These are phyloP conservation scores for Fibroporia radiculosa DNA, from an alignment of 768 basidiomycete genomes.

Conservation along the genomic window DNA sequence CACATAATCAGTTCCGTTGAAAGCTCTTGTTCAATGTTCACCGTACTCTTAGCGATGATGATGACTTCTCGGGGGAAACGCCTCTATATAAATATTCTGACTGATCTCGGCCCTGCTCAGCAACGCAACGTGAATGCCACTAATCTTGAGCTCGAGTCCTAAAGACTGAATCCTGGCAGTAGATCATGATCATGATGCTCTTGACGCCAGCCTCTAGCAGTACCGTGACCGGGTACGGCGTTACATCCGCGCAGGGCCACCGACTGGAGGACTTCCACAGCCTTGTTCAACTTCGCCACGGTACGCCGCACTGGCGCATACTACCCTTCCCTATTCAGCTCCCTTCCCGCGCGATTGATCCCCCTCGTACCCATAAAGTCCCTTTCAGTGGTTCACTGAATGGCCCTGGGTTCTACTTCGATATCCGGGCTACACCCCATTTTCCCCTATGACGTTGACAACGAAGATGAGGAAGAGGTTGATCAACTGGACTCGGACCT, in stretches of 20 bases:
- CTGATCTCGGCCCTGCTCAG: background rate
- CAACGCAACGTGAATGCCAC: too few species aligned
- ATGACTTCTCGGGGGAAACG: background rate
- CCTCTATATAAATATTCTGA: background rate
- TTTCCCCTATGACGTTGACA: background rate
- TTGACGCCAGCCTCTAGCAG: too few species aligned
- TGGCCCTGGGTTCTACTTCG: background rate
- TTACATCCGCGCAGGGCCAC: background rate
- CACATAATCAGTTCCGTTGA: too few species aligned
- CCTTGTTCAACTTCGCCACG: too few species aligned
- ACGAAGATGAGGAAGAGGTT: conserved; percentile 52
- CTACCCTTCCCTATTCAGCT: background rate
- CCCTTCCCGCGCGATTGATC: background rate
- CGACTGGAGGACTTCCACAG: too few species aligned
- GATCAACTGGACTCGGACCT: conserved; percentile 61
- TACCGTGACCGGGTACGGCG: background rate
- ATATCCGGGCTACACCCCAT: background rate
- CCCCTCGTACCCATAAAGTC: background rate
- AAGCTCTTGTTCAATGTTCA: too few species aligned
- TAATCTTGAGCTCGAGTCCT: too few species aligned
- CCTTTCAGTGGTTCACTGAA: background rate
- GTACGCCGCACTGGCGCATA: too few species aligned
- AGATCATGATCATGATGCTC: too few species aligned
- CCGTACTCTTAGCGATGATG: too few species aligned
- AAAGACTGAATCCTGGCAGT: too few species aligned